Percentiles rank a stretch among this genome's conserved stretches.
phyloP scores from a whole-genome alignment of 2,329 filamentous ascomycete species.

The Westerdykella ornata region DNA sequence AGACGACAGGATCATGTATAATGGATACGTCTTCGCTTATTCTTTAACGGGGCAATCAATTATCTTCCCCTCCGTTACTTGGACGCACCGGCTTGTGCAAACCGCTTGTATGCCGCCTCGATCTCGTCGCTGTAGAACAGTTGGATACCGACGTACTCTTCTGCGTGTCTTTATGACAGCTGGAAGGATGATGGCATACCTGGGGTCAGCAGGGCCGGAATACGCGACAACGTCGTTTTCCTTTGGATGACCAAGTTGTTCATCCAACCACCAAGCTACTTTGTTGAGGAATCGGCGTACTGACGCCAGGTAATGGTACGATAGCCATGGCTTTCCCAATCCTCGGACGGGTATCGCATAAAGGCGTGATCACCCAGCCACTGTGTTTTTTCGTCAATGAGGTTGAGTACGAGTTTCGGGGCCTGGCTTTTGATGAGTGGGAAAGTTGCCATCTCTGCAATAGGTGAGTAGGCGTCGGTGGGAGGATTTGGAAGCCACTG shows the following conservation, averaged over 20 bases:
- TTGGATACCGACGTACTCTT: constrained; percentile 9
- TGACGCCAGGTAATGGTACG: constrained; percentile 10
- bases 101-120: constrained; percentile 8
- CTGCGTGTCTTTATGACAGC: constrained; percentile 12
- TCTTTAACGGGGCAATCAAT: too few relatives aligned
- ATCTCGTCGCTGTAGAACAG: constrained; percentile 15
- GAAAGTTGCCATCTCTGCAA: too few relatives aligned
- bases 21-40: too few relatives aligned
- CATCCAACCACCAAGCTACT: constrained; percentile 14
- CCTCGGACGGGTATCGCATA: constrained; percentile 9
- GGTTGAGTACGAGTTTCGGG: constrained; percentile 5
- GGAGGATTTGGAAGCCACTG: too few relatives aligned
- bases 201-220: constrained; percentile 10
- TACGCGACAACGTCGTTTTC: constrained; percentile 11
- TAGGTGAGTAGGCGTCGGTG: too few relatives aligned
- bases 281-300: constrained; percentile 11
- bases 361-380: constrained; percentile 9
- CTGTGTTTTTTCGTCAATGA: constrained; percentile 15
- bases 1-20: too few relatives aligned
- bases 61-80: too few relatives aligned
- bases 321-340: constrained; percentile 14
- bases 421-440: background rate
- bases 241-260: constrained; percentile 8
- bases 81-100: too few relatives aligned
- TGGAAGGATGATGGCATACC: constrained; percentile 11